These are phyloP conservation scores for Termitomyces titanicus DNA, from an alignment of 768 basidiomycete species.

Conservation along the genomic window DNA sequence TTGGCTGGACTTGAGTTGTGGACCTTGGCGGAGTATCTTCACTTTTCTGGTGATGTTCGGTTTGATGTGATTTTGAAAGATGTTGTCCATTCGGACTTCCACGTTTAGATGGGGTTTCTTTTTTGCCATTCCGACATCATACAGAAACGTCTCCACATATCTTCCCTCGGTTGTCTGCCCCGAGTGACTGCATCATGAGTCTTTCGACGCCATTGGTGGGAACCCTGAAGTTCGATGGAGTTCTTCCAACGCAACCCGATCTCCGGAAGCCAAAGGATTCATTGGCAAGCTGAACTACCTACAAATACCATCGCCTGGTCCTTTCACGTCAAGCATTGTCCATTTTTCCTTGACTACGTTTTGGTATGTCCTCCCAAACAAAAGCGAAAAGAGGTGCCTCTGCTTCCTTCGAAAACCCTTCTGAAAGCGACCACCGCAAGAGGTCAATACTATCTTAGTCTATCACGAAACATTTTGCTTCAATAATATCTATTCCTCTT, in stretches of 20 bases:
- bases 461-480: neutral
- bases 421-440: conserved; percentile 54
- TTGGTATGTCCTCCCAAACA: conserved; percentile 32
- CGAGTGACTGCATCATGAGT: conserved; percentile 19
- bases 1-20: too few relatives aligned
- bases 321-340: conserved; percentile 11
- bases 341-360: conserved; percentile 4
- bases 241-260: conserved; percentile 13
- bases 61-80: too few relatives aligned
- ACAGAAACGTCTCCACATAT: conserved; percentile 11
- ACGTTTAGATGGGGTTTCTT: conserved; percentile 17
- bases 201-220: conserved; percentile 17
- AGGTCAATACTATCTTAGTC: conserved; percentile 24
- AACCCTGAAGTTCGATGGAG: conserved; percentile 10
- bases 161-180: conserved; percentile 27
- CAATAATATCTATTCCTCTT: neutral
- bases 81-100: too few relatives aligned
- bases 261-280: conserved; percentile 18
- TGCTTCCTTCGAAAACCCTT: conserved; percentile 24
- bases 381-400: conserved; percentile 24
- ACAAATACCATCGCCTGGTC: conserved; percentile 23
- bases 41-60: too few relatives aligned
- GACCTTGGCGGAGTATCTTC: too few relatives aligned
- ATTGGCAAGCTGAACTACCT: conserved; percentile 6
- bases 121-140: conserved; percentile 22